A percentile compares a stretch with the other conserved stretches of the same genome.
Evolutionary conservation across 2,329 filamentous ascomycete genomes (phyloP).

Genomic region (Cryphonectria parasitica): DNA sequence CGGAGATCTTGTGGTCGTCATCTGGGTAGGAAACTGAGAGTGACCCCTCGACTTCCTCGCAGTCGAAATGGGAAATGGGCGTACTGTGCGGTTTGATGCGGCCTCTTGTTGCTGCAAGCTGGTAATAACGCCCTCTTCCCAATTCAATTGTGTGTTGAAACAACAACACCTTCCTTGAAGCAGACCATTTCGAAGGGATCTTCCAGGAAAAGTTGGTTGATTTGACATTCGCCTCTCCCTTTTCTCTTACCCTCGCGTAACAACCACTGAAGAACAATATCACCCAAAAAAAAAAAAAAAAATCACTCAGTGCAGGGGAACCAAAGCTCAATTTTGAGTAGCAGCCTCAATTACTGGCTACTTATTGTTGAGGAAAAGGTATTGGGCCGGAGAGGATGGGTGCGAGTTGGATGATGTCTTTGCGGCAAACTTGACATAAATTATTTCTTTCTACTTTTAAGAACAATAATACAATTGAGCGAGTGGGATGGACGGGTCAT

Average conservation of each 20-base stretch:
- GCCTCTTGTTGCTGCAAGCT: background rate
- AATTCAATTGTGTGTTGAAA: background rate
- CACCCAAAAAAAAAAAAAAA: background rate
- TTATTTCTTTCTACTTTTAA: background rate
- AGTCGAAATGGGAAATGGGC: background rate
- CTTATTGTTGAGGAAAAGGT: slow-evolving; percentile 14
- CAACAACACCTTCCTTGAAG: background rate
- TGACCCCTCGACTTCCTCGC: background rate
- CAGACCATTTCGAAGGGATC: background rate
- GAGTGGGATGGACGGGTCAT: background rate
- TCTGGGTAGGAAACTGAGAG: slow-evolving; percentile 12
- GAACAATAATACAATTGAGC: background rate
- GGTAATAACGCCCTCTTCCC: background rate
- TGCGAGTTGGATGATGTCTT: background rate
- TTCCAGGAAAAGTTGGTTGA: background rate
- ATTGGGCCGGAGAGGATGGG: background rate
- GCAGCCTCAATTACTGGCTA: background rate
- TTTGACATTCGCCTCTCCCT: background rate
- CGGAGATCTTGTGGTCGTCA: slow-evolving; percentile 16
- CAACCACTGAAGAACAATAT: background rate
- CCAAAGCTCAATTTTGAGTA: background rate
- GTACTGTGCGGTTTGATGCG: slow-evolving; percentile 12
- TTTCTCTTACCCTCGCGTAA: background rate
- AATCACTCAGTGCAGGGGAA: background rate
- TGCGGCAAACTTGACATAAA: background rate